A percentile compares a stretch with the other conserved stretches of the same genome.
Evolutionary conservation across 2,329 filamentous ascomycete genomes (phyloP).

Genomic region (Beauveria varroae): DNA sequence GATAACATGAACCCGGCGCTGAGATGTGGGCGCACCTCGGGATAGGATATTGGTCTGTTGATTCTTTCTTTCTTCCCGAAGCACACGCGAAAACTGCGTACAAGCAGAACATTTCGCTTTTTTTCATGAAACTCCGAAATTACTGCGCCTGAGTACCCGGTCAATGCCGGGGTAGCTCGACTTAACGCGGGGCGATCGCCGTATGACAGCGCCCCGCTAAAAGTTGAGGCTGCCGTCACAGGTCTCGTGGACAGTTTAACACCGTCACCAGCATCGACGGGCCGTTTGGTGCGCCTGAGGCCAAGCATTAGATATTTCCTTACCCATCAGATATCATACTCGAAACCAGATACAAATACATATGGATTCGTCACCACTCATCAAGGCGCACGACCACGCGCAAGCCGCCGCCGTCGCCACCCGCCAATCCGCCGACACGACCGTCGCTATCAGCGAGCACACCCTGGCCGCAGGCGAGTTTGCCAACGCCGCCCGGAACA

Average conservation of each 20-base stretch:
- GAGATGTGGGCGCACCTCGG: neutral
- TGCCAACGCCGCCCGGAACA: slow-evolving; percentile 68
- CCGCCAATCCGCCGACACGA: slow-evolving; percentile 65
- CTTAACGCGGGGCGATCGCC: slow-evolving; percentile 2
- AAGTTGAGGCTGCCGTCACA: neutral
- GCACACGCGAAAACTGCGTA: neutral
- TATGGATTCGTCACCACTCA: slow-evolving; percentile 32
- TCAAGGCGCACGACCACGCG: slow-evolving; percentile 80
- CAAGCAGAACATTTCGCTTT: neutral
- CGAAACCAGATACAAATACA: neutral
- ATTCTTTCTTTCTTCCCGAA: neutral
- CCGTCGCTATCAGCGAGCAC: slow-evolving; percentile 80
- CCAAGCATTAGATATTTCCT: neutral
- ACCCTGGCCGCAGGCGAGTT: slow-evolving; percentile 84
- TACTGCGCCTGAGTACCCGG: neutral
- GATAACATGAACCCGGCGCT: neutral
- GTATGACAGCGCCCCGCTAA: slow-evolving; percentile 1
- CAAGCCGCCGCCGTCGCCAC: slow-evolving; percentile 76
- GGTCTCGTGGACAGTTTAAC: neutral
- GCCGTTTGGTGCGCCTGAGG: slow-evolving; percentile 3
- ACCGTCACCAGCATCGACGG: slow-evolving; percentile 3
- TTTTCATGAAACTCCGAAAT: no score
- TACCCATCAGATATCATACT: no score
- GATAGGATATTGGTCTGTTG: neutral
- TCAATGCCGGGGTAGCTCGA: neutral